A percentile compares a stretch with the other conserved stretches of the same genome.
Evolutionary conservation across 2,329 filamentous ascomycete species (phyloP).

Genomic region (Botryotinia narcissicola): DNA sequence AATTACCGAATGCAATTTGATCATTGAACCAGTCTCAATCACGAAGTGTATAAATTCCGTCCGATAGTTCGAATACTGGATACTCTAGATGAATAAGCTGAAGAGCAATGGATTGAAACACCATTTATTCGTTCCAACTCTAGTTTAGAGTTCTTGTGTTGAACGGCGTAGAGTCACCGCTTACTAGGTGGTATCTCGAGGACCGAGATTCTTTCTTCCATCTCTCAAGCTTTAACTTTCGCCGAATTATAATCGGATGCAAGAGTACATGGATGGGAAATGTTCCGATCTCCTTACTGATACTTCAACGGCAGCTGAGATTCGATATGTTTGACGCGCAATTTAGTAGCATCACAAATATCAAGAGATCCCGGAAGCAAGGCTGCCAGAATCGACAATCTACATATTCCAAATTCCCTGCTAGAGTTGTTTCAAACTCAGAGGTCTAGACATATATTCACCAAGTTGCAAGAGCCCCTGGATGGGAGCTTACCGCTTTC

Average conservation of each 20-base stretch:
- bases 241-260: not conserved
- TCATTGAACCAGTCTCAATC: not conserved
- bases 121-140: not conserved
- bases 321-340: not conserved
- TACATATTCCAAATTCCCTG: not conserved
- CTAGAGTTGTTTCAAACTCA: not conserved
- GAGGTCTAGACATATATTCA: not conserved
- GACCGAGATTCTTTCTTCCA: not conserved
- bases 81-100: not conserved
- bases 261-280: not conserved
- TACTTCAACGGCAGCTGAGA: not conserved
- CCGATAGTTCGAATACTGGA: not conserved
- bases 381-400: not conserved
- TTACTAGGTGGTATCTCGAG: not conserved
- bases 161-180: not conserved
- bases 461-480: not conserved
- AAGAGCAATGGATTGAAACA: not conserved
- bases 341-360: too few relatives aligned
- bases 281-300: not conserved
- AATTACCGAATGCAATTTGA: not conserved
- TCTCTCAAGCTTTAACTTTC: not conserved
- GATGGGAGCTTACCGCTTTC: not conserved
- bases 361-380: not conserved
- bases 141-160: not conserved
- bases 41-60: not conserved